Percentiles rank a stretch among this genome's conserved stretches.
Evolutionary conservation across 768 basidiomycete species (phyloP).

Genomic region (Suillus lakei): DNA sequence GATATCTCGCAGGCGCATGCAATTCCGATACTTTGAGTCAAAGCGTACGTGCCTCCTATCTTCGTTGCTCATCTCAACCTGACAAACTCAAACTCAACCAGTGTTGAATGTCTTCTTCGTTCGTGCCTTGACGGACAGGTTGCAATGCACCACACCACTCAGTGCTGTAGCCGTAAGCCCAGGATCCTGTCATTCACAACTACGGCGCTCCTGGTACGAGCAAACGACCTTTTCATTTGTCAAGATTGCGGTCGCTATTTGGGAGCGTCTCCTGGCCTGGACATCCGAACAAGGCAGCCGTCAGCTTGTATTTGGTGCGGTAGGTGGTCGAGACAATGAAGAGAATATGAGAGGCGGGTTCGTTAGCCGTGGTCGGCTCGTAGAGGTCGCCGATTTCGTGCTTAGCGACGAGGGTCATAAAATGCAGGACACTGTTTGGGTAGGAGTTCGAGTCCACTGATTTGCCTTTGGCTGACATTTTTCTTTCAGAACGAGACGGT

Average conservation of each 20-base stretch:
- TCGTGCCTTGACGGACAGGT: slow-evolving; percentile 28
- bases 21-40: slow-evolving; percentile 24
- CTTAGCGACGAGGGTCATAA: slow-evolving; percentile 32
- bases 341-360: slow-evolving; percentile 27
- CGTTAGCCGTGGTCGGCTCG: slow-evolving; percentile 15
- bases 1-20: slow-evolving; percentile 18
- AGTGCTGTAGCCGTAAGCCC: slow-evolving; percentile 32
- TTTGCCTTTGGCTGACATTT: too few species aligned
- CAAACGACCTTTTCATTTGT: background rate
- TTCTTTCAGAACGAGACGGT: slow-evolving; percentile 23
- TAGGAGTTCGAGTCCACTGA: slow-evolving; percentile 19
- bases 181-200: slow-evolving; percentile 35
- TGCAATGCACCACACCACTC: slow-evolving; percentile 25
- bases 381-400: slow-evolving; percentile 38
- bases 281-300: slow-evolving; percentile 40
- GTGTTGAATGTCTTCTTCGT: slow-evolving; percentile 38
- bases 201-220: slow-evolving; percentile 17
- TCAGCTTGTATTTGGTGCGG: slow-evolving; percentile 36
- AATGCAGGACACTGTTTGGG: slow-evolving; percentile 40
- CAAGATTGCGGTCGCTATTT: background rate
- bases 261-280: slow-evolving; percentile 19
- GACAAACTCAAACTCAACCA: slow-evolving; percentile 10
- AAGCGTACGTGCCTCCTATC: slow-evolving; percentile 28
- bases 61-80: background rate
- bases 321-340: slow-evolving; percentile 28